Base-by-base conservation (phyloP, 371 early-diverging fungal species). In the Mucor plumbeus region DNA sequence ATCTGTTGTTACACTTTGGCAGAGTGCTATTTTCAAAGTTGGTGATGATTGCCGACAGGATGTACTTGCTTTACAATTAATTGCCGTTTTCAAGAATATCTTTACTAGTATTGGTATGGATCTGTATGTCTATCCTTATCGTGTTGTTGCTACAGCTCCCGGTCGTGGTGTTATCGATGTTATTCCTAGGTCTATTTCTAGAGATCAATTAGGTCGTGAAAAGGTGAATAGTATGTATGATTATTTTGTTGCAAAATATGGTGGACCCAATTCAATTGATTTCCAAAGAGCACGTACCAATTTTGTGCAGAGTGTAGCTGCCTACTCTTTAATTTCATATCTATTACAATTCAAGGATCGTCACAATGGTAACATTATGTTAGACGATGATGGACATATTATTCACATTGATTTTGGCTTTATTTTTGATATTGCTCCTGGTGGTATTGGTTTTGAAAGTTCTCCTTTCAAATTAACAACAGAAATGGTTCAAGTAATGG, bases 301-400 rank as follows among this genome's bases (percentile, higher is more conserved):
- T 75, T 99, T 99, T 89, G 94, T 99, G 13, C 93, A 94, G 71
- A 95, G 95, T 68, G 88, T 96, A 35, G 99, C 99, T 1, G 98
- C 99, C 21, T 99, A 99, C 76, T 98, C 98, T 7, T 88, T 99
- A 17, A 91, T 99, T 36, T 88, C 95, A 31, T 99, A 97, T 81
- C 64, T 99, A 63, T 84, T 99, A 38, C 96, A 97, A 73, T 94
- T 99, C 78, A 99, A 99, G 80, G 99, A 99, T 84, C 90, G 99
- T 31, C 99, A 99, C 81, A 99, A 99, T 78, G 99, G 99, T 58
- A 99, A 99, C 80, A 99, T 99, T 66, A 98, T 99, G 99, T 82
- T 99, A 66, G 99, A 99, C 70, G 93, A 96, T 57, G 86, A 92
- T 59, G 99, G 99, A 0, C 97, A 99, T 76, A 91, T 99, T 35